Evolutionary conservation across 805 yeast species (phyloP), one percentile per base, ranked within the genome.

Genomic region (Candida insectorum): DNA sequence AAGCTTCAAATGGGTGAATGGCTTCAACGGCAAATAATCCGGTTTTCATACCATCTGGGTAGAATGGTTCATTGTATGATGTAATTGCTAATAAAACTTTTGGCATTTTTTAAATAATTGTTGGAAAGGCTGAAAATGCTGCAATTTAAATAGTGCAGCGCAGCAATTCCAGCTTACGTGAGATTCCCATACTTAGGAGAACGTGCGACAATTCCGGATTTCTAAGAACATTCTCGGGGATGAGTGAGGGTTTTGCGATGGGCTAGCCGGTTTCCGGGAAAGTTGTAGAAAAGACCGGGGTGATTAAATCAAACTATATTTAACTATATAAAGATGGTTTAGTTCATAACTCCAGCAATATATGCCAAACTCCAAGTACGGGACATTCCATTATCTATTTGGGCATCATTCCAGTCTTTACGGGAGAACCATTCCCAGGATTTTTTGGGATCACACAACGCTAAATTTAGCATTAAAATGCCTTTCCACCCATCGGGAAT

Each of bases 361-460:
- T 75, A 85, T 0, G 95, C 79, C 42, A 88, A 64, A 9, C 89
- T 80, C 95, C 96, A 88, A 0, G 96, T 82, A 41, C 79, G 63
- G 17, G 91, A 79, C 70, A 87, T 91, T 2, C 97, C 97, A 37
- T 76, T 75, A 49, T 89, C 97, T 30, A 89, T 73, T 43, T 70
- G 72, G 3, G 55, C 48, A n/a, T 63, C 60, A 28, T 65, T 52
- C 71, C 85, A 88, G 35, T 60, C 62, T 5, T 63, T 45, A 21
- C 73, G 52, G 1, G 79, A 52, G 46, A 65, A 66, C 70, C 70
- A 66, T 23, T 52, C 42, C 71, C 71, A 66, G 1, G 69, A 41
- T 8, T 33, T 20, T 22, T 54, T 45, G 1, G 96, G 89, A 51
- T 88, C 85, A 48, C 59, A 74, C 13, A 89, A 60, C 0, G 95